Conservation (phyloP, 345 rosid genomes). For the Ceriops zippeliana region DNA sequence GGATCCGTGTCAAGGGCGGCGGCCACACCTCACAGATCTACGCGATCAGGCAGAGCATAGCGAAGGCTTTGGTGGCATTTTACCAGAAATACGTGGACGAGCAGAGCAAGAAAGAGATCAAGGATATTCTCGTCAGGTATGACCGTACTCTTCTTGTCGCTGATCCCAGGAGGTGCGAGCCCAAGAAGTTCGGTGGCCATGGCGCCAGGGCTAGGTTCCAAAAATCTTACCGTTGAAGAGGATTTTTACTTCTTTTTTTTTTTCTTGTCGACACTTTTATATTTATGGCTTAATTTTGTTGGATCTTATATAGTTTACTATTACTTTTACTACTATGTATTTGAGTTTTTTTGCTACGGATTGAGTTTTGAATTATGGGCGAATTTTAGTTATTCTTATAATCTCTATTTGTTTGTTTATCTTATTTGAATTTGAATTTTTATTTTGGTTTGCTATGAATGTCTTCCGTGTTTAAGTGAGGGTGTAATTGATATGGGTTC, state of each 20-base stretch:
- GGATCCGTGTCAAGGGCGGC: constrained; percentile 79
- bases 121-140: constrained; percentile 70
- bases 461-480: no score
- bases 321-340: neutral
- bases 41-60: constrained; percentile 91
- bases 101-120: constrained; percentile 85
- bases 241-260: neutral
- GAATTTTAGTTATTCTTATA: no score
- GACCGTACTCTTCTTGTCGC: constrained; percentile 86
- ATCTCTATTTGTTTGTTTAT: no score
- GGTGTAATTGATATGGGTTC: no score
- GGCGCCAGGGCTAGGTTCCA: constrained; percentile 91
- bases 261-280: neutral
- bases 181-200: constrained; percentile 91
- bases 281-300: neutral
- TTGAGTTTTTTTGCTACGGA: neutral
- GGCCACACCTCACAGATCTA: constrained; percentile 90
- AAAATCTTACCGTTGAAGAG: constrained; percentile 74
- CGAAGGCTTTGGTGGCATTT: constrained; percentile 75
- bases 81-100: constrained; percentile 87
- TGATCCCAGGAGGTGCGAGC: constrained; percentile 87
- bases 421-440: no score
- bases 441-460: no score
- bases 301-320: neutral
- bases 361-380: no score